A percentile compares a stretch with the other conserved stretches of the same genome.
Evolutionary conservation across 108 stramenopile species (phyloP).

Genomic region (Pseudonitzschia pungens): DNA sequence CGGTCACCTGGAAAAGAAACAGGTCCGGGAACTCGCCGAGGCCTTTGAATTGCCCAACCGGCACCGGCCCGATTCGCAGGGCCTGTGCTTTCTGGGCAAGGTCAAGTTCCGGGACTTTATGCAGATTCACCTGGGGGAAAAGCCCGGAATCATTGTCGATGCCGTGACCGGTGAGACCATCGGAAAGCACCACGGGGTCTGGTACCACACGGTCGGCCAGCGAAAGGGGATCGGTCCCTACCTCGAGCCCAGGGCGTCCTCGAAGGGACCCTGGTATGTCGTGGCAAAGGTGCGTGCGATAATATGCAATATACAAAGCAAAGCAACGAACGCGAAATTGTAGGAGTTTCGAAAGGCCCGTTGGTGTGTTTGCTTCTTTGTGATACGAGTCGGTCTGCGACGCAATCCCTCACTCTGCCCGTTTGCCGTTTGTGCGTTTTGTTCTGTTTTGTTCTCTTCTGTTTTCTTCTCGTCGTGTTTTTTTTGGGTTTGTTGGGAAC

Average conservation of each 20-base stretch:
- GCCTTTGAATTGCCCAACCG: slow-evolving; percentile 90
- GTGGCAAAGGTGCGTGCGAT: slow-evolving; percentile 54
- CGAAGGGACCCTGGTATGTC: slow-evolving; percentile 96
- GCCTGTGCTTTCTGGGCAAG: slow-evolving; percentile 95
- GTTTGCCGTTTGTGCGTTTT: no score
- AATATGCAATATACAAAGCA: no score
- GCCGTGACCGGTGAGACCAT: slow-evolving; percentile 75
- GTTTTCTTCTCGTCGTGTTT: no score
- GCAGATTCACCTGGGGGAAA: slow-evolving; percentile 78
- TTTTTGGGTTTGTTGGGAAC: no score
- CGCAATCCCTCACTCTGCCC: no score
- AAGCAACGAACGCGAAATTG: no score
- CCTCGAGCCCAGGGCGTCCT: slow-evolving; percentile 64
- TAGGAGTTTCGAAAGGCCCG: no score
- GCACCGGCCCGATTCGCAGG: slow-evolving; percentile 87
- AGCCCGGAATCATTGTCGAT: slow-evolving; percentile 83
- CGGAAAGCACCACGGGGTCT: slow-evolving; percentile 90
- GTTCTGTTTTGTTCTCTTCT: no score
- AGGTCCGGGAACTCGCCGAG: slow-evolving; percentile 90
- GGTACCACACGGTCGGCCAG: slow-evolving; percentile 98
- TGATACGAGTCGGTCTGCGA: no score
- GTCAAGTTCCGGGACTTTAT: slow-evolving; percentile 94
- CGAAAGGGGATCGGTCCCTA: slow-evolving; percentile 92
- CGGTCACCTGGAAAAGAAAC: slow-evolving; percentile 83
- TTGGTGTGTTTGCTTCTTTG: no score